phyloP scores from a whole-genome alignment of 2,329 filamentous ascomycete genomes.

The Penicillium sp. region DNA sequence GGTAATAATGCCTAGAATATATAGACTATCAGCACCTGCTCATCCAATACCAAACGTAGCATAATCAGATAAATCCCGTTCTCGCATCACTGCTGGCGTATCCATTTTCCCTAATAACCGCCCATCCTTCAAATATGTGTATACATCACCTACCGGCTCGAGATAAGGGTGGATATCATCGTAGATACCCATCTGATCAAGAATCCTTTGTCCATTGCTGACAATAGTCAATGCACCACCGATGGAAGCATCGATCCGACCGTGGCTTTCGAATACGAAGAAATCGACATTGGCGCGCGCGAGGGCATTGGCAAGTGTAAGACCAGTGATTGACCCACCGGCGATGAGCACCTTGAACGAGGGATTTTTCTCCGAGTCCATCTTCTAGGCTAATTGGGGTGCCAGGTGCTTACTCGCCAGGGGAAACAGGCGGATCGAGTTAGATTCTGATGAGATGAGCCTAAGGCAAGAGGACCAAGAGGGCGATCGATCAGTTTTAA shows the following conservation, averaged over 20 bases:
- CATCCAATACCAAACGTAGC: background rate
- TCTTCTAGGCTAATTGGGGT: background rate
- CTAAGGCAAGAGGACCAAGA: no score
- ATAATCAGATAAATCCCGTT: background rate
- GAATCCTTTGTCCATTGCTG: conserved; percentile 21
- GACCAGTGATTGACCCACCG: conserved; percentile 21
- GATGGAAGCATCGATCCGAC: conserved; percentile 23
- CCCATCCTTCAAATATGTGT: background rate
- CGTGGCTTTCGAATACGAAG: conserved; percentile 33
- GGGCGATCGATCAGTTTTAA: no score
- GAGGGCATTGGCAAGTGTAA: conserved; percentile 16
- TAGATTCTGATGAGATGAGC: no score
- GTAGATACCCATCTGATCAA: conserved; percentile 35
- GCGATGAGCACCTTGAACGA: conserved; percentile 26
- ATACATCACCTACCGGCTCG: conserved; percentile 1
- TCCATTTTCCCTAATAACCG: conserved; percentile 1
- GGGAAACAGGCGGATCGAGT: no score
- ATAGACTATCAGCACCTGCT: background rate
- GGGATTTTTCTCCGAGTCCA: background rate
- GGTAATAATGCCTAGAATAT: background rate
- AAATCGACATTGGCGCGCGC: conserved; percentile 33
- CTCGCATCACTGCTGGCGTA: background rate
- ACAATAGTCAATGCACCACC: conserved; percentile 32
- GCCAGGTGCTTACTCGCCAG: background rate
- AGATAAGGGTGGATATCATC: conserved; percentile 7